Percentiles rank a stretch among this genome's conserved stretches.
phyloP scores from a whole-genome alignment of 2,329 filamentous ascomycete species.

The Tolypocladium ovalisporum region DNA sequence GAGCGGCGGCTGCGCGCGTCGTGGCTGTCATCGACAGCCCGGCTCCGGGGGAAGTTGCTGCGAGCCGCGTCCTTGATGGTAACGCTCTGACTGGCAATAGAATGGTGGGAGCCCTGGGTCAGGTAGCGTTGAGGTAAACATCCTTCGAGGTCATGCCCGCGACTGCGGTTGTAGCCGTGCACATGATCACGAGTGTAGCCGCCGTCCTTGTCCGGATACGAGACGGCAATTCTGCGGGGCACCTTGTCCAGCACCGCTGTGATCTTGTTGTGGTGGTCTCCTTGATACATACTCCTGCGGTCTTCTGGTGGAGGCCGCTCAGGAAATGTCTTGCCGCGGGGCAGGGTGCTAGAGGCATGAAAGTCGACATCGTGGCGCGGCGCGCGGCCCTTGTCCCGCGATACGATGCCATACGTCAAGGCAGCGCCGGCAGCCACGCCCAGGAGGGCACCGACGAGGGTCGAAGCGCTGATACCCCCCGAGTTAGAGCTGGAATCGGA shows the following conservation, averaged over 20 bases:
- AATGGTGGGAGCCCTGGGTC: not conserved
- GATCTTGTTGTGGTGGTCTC: not conserved
- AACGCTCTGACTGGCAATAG: not conserved
- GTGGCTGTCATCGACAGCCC: not conserved
- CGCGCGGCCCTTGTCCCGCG: constrained; percentile 29
- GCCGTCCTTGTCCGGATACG: not conserved
- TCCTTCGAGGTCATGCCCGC: not conserved
- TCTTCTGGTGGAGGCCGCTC: constrained; percentile 11
- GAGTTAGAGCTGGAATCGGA: not conserved
- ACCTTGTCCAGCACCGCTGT: not conserved
- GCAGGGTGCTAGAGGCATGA: constrained; percentile 18
- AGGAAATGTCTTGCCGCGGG: constrained; percentile 35
- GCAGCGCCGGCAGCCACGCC: constrained; percentile 60
- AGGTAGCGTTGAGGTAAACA: not conserved
- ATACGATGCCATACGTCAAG: constrained; percentile 59
- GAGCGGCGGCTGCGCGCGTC: not conserved
- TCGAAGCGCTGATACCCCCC: constrained; percentile 37
- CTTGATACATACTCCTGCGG: not conserved
- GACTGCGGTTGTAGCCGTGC: not conserved
- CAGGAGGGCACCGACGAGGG: constrained; percentile 64
- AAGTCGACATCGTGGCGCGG: constrained; percentile 29
- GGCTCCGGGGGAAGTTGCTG: not conserved
- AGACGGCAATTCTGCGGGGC: not conserved
- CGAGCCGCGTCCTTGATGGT: not conserved
- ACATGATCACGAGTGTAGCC: not conserved